Base-by-base conservation (phyloP, 768 basidiomycete genomes). In the Hygrocybe punicea region DNA sequence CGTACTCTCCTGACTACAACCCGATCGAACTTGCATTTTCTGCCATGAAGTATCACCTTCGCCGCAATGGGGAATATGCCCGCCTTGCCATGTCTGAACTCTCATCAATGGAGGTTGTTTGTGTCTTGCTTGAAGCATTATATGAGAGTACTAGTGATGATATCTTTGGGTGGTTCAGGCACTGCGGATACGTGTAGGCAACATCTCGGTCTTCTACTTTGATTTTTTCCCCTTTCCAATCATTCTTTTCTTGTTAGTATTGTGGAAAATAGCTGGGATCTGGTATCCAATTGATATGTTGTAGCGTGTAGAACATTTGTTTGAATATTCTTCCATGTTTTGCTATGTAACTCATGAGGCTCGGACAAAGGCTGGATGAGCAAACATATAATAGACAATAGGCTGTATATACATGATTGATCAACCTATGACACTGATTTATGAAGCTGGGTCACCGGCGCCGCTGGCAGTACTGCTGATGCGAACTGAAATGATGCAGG, bases 11-110 rank as follows among this genome's bases (percentile, higher is more conserved):
- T 9, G 68, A 70, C 49, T 61, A 58, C 34, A 69, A 69, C 55
- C 71, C 71, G 33, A 70, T 71, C 51, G 66, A 71, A 55, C 61
- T 65, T n/a, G 56, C 59, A 2, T 70, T 70, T 45, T 62, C 62
- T 3, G 44, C 48, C 24, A 54, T 68, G 42, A 69, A 69, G 48
- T 51, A 60, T 21, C 57, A 40, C 21, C 24, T 69, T 10, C 62
- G 63, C 16, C 55, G 62, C 7, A 40, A 58, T 44, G 56, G 59
- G 19, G 56, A 58, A 5, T 50, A 36, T 37, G 25, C 49, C 3
- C 51, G 56, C 14, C 24, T 55, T 24, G 58, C 58, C 2, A 51
- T 61, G 58, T 53, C 44, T 6, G 36, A 61, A 42, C 19, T 42
- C 39, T 42, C 39, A 42, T 42, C 39, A 19, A 14, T 42, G 39